Conservation (phyloP, 768 basidiomycete species). For the Boletus pseudopeckii region DNA sequence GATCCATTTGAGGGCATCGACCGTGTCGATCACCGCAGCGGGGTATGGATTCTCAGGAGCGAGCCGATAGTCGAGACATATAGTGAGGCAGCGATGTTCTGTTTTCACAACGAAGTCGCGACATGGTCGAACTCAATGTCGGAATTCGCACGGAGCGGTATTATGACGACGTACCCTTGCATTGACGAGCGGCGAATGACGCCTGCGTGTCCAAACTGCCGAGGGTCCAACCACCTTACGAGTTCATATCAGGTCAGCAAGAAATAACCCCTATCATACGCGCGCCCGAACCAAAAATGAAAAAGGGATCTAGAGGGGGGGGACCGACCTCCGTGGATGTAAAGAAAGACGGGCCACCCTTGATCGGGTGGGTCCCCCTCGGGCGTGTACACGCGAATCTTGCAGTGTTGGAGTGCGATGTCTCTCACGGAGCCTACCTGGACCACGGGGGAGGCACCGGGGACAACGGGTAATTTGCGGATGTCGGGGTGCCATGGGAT, state of each 20-base stretch:
- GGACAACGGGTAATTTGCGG: constrained; percentile 48
- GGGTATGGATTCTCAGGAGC: constrained; percentile 72
- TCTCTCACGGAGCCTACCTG: constrained; percentile 55
- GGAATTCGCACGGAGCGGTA: background rate
- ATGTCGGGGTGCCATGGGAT: constrained; percentile 57
- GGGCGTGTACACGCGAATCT: constrained; percentile 63
- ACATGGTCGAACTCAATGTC: background rate
- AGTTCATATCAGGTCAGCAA: constrained; percentile 16
- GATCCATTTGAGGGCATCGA: constrained; percentile 67
- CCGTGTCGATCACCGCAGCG: constrained; percentile 64
- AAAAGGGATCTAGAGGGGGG: too few species aligned
- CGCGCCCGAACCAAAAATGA: background rate
- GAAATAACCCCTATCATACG: background rate
- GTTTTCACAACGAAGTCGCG: background rate
- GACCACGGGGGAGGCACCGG: constrained; percentile 53
- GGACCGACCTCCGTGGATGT: constrained; percentile 63
- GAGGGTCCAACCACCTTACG: constrained; percentile 68
- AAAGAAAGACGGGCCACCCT: constrained; percentile 72
- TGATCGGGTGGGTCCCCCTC: constrained; percentile 42
- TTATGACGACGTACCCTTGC: constrained; percentile 16
- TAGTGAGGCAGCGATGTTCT: constrained; percentile 61
- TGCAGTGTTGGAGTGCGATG: constrained; percentile 44
- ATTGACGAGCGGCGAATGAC: constrained; percentile 43
- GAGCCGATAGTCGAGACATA: constrained; percentile 69
- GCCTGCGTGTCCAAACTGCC: constrained; percentile 59